These are phyloP conservation scores for Gentiana dahurica DNA, from an alignment of 257 asterid genomes.

Conservation along the genomic window DNA sequence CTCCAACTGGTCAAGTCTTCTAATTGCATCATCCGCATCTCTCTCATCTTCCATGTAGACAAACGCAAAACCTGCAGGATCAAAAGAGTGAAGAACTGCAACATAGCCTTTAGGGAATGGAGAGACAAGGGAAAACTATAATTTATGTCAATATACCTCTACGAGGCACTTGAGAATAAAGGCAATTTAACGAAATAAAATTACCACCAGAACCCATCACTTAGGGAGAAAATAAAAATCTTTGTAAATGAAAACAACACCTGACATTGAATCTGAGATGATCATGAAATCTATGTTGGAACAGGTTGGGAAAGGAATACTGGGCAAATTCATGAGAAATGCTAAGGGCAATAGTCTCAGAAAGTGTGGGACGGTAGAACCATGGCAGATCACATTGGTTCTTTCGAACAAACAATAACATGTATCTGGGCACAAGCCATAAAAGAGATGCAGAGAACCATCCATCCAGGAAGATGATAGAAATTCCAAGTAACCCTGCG, in stretches of 20 bases:
- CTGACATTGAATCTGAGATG: constrained; percentile 92
- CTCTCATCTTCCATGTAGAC: constrained; percentile 86
- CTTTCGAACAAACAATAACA: constrained; percentile 42
- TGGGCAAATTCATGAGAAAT: constrained; percentile 51
- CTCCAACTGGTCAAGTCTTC: constrained; percentile 60
- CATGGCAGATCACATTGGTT: constrained; percentile 52
- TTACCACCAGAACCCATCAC: constrained; percentile 39
- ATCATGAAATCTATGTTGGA: constrained; percentile 79
- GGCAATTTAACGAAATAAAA: constrained; percentile 18
- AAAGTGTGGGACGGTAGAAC: constrained; percentile 47
- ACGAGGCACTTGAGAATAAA: constrained; percentile 24
- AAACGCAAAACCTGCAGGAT: constrained; percentile 42
- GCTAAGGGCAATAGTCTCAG: constrained; percentile 40
- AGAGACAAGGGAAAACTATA: no score
- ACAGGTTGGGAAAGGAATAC: constrained; percentile 54
- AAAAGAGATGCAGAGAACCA: constrained; percentile 47
- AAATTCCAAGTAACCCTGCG: constrained; percentile 64
- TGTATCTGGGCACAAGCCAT: constrained; percentile 42
- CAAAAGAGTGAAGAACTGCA: neutral
- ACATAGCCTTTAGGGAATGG: no score
- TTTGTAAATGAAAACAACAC: constrained; percentile 62
- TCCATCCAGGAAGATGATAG: constrained; percentile 45
- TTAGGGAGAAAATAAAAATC: constrained; percentile 24
- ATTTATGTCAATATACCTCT: no score
- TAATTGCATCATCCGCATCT: constrained; percentile 83